Conservation (phyloP, 768 basidiomycete species). For the Agrocybe praecox region DNA sequence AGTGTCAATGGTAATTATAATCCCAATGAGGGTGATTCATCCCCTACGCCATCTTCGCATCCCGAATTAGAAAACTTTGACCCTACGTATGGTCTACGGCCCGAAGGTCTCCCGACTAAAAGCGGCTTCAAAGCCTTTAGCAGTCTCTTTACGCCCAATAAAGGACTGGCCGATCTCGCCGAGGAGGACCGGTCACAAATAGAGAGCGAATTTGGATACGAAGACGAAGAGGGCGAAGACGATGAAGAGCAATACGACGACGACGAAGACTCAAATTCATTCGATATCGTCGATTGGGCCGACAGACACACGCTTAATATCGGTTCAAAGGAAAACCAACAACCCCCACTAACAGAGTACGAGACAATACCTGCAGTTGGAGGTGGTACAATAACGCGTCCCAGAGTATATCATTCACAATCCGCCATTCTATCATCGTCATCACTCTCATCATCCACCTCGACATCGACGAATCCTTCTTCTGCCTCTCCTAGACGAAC, state of each 20-base stretch:
- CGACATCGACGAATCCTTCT: constrained; percentile 38
- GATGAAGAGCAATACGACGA: constrained; percentile 18
- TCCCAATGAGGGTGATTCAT: constrained; percentile 7
- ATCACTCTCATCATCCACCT: background rate
- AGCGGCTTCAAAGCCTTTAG: constrained; percentile 81
- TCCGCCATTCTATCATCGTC: constrained; percentile 54
- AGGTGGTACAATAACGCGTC: constrained; percentile 84
- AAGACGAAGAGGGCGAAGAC: constrained; percentile 35
- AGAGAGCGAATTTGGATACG: constrained; percentile 36
- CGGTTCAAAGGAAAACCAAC: constrained; percentile 41
- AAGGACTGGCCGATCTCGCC: constrained; percentile 77
- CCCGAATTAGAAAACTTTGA: constrained; percentile 82
- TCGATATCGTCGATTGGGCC: constrained; percentile 74
- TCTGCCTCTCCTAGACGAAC: constrained; percentile 27
- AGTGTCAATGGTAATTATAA: background rate
- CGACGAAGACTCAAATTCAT: constrained; percentile 47
- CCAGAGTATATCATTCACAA: constrained; percentile 84
- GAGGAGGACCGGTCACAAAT: constrained; percentile 49
- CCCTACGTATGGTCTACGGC: constrained; percentile 93
- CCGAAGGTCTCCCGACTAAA: constrained; percentile 87
- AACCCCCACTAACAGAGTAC: constrained; percentile 60
- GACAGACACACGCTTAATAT: constrained; percentile 47
- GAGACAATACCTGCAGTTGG: constrained; percentile 93
- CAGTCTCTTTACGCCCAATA: constrained; percentile 66
- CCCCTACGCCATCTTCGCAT: constrained; percentile 26